phyloP scores from a whole-genome alignment of 768 basidiomycete species.

The Vararia minispora region DNA sequence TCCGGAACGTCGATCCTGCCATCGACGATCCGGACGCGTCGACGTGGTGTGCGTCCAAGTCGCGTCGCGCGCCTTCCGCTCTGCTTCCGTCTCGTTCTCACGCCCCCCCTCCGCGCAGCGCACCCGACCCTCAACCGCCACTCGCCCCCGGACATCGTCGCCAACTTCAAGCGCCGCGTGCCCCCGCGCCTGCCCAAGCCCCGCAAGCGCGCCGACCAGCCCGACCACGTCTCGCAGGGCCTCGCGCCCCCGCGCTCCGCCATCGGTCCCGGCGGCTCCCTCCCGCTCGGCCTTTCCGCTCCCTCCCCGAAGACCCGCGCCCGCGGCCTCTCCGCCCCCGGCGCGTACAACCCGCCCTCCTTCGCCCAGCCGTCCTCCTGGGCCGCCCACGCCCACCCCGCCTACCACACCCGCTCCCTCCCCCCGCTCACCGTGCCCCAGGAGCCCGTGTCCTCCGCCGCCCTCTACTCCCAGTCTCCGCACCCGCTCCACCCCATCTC shows the following conservation, averaged over 20 bases:
- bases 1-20: conserved; percentile 89
- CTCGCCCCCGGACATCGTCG: conserved; percentile 82
- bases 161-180: conserved; percentile 92
- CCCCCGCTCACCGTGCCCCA: conserved; percentile 80
- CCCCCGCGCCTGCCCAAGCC: conserved; percentile 87
- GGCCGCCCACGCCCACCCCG: too few relatives aligned
- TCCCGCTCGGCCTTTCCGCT: conserved; percentile 41
- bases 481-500: conserved; percentile 59
- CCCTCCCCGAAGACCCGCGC: conserved; percentile 43
- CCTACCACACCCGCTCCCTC: conserved; percentile 43
- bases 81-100: conserved; percentile 11
- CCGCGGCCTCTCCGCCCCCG: conserved; percentile 71
- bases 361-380: conserved; percentile 45
- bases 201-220: conserved; percentile 69
- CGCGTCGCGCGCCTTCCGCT: conserved; percentile 7
- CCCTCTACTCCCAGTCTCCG: conserved; percentile 49
- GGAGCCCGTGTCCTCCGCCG: conserved; percentile 50
- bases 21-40: conserved; percentile 94
- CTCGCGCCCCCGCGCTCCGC: conserved; percentile 68
- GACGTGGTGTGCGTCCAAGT: conserved; percentile 76
- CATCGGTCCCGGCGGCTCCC: conserved; percentile 59
- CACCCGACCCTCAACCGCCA: conserved; percentile 88
- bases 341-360: conserved; percentile 67
- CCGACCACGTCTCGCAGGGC: conserved; percentile 52
- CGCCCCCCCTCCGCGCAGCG: conserved; percentile 32